A percentile compares a stretch with the other conserved stretches of the same genome.
These are phyloP conservation scores for Mycosphaerella sp. DNA, from an alignment of 2,329 filamentous ascomycete species.

Conservation along the genomic window DNA sequence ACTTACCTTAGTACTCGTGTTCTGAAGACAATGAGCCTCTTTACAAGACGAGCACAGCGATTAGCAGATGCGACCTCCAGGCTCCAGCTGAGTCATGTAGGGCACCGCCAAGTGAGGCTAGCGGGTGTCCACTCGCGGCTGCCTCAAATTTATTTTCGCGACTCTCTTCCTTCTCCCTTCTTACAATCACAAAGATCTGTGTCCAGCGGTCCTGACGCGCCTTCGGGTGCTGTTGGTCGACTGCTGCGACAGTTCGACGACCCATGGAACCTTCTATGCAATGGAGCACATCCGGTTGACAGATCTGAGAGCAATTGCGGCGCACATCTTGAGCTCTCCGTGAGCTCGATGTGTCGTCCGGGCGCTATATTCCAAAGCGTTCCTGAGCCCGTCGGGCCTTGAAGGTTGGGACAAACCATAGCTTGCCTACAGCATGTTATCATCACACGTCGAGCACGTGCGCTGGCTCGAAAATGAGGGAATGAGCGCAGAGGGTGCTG, in stretches of 20 bases:
- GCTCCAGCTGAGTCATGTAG: background rate
- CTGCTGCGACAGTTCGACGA: conserved; percentile 78
- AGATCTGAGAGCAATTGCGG: conserved; percentile 73
- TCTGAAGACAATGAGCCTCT: no score
- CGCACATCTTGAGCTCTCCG: conserved; percentile 46
- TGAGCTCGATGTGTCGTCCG: conserved; percentile 60
- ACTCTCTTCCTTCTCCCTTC: conserved; percentile 34
- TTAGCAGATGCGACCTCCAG: background rate
- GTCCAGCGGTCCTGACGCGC: conserved; percentile 66
- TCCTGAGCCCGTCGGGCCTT: conserved; percentile 82
- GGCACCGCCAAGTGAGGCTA: background rate
- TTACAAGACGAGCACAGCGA: no score
- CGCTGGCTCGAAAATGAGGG: no score
- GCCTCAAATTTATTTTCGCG: conserved; percentile 8
- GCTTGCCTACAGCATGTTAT: conserved; percentile 36
- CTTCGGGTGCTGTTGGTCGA: conserved; percentile 60
- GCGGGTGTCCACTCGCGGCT: background rate
- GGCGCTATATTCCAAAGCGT: conserved; percentile 86
- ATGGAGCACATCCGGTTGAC: conserved; percentile 92
- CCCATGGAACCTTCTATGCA: conserved; percentile 64
- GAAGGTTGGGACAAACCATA: conserved; percentile 90
- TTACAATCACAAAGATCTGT: conserved; percentile 65
- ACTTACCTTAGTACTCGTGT: no score
- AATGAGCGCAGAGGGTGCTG: no score
- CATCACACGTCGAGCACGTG: no score